Evolutionary conservation across 768 basidiomycete genomes (phyloP).

Genomic region (Pilatotrama ljubarskyi): DNA sequence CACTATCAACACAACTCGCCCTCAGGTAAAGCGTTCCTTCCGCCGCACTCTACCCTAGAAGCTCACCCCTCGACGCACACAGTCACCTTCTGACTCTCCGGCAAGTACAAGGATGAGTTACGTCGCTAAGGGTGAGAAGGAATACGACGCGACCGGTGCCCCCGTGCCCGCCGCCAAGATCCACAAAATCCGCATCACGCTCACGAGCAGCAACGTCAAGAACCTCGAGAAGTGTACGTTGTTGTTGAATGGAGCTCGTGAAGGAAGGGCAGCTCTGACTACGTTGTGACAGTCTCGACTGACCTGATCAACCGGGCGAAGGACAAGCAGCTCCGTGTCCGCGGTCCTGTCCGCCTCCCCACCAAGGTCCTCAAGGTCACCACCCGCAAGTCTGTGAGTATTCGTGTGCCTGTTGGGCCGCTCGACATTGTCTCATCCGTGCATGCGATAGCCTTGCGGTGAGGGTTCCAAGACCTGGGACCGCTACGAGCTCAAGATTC

Average conservation of each 20-base stretch:
- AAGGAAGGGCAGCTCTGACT: not conserved
- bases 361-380: constrained; percentile 99
- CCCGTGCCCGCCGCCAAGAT: constrained; percentile 85
- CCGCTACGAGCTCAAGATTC: constrained; percentile 97
- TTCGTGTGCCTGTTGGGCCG: not conserved
- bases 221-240: constrained; percentile 95
- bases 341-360: constrained; percentile 97
- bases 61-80: not conserved
- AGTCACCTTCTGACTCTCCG: constrained; percentile 84
- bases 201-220: constrained; percentile 96
- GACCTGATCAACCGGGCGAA: constrained; percentile 99
- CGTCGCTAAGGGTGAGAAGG: constrained; percentile 98
- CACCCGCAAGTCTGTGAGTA: constrained; percentile 94
- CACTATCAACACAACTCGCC: constrained; percentile 30
- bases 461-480: constrained; percentile 99
- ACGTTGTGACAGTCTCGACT: constrained; percentile 67
- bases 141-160: constrained; percentile 92
- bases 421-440: not conserved
- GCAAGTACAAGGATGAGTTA: constrained; percentile 75
- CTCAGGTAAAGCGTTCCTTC: constrained; percentile 30
- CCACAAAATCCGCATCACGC: constrained; percentile 99
- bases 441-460: constrained; percentile 81
- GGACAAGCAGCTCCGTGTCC: constrained; percentile 99
- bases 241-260: not conserved
- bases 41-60: not conserved